Evolutionary conservation across 805 yeast species (phyloP), one percentile per base, ranked within the genome.

Genomic region (Wickerhamomyces bovis): DNA sequence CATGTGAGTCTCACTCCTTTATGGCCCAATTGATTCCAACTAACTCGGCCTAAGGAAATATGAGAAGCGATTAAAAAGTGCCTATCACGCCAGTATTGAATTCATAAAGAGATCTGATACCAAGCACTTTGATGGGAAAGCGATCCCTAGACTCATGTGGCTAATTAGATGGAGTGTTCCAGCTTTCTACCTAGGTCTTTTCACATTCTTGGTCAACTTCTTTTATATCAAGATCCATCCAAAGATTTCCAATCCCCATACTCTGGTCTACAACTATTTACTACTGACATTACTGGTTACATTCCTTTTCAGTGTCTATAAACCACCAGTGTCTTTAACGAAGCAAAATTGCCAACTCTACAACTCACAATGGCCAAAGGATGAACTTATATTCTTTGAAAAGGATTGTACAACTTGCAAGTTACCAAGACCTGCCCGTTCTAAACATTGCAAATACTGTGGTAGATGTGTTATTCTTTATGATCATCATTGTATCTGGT

Each of bases 401-500:
- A 44, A 46, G 12, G 42, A 42, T 7, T 84, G 90, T 53, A 40
- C 71, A 0, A 75, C 84, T 1, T 88, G 96, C 58, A 66, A 73
- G 18, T 64, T 77, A 18, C 72, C 80, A 72, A 71, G 89, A 53
- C 82, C 85, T 0, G 84, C 89, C 0, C 66, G 95, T 36, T 72
- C 94, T 0, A 81, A 83, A 49, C 96, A 88, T 65, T 88, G 96
- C 57, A 70, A 77, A 6, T 70, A 73, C 6, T 88, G 95, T 62
- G 76, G 76, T 45, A 61, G 65, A 3, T 88, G 96, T 60, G 70
- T 85, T 6, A 62, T 76, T 11, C 55, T 75, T 42, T 83, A 78
- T 55, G 96, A 88, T 55, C 92, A 84, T 60, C 90, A 84, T 61
- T 84, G 92, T 56, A 60, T 77, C 33, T 80, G 86, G 80, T 62